phyloP scores from a whole-genome alignment of 345 rosid genomes.

The Anastatica hierochuntica region DNA sequence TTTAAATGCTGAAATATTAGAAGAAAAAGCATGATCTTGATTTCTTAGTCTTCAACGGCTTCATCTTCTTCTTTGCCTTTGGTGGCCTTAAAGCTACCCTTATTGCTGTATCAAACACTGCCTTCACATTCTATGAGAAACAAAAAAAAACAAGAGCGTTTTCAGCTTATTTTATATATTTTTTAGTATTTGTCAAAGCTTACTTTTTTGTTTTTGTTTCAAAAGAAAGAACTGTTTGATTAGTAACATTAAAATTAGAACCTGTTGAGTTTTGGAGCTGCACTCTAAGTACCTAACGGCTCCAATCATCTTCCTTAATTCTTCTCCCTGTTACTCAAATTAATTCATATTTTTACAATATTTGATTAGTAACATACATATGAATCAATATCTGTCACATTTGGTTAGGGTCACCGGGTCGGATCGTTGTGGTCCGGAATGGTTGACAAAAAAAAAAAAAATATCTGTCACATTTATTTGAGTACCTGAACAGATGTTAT shows the following conservation, averaged over 20 bases:
- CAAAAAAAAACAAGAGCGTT: neutral
- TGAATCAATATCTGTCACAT: no score
- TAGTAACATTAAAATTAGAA: no score
- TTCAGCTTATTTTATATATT: neutral
- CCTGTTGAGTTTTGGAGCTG: slow-evolving; percentile 77
- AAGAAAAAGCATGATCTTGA: slow-evolving; percentile 40
- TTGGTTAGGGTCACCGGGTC: no score
- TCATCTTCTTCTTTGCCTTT: slow-evolving; percentile 46
- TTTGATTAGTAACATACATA: neutral
- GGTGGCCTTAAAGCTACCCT: slow-evolving; percentile 60
- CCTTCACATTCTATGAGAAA: slow-evolving; percentile 49
- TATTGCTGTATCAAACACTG: slow-evolving; percentile 67
- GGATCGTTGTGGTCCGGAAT: no score
- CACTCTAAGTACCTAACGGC: slow-evolving; percentile 67
- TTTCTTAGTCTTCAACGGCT: slow-evolving; percentile 24
- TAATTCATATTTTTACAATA: neutral
- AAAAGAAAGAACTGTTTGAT: no score
- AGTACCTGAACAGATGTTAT: slow-evolving; percentile 54
- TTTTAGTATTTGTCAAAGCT: neutral
- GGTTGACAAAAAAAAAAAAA: no score
- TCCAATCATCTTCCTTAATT: slow-evolving; percentile 59
- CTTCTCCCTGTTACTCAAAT: slow-evolving; percentile 49
- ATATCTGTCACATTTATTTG: no score
- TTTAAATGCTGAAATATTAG: slow-evolving; percentile 10
- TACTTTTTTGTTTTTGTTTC: neutral